Evolutionary conservation across 1,284 basidiomycete species (phyloP), one percentile per base, ranked within the genome.

Genomic region (Puccinia horiana): DNA sequence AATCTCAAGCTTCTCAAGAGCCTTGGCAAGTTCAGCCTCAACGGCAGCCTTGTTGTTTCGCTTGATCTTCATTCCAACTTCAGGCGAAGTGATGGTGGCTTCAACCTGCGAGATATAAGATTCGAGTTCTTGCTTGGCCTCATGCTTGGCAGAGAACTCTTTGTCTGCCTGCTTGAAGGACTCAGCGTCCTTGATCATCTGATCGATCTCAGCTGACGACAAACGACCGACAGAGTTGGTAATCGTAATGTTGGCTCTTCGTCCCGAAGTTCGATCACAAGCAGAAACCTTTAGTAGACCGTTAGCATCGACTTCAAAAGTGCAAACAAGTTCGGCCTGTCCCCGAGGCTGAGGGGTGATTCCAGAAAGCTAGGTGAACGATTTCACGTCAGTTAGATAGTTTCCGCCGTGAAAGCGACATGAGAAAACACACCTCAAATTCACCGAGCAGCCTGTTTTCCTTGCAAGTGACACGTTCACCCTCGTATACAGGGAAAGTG

Each of bases 151-250:
- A 85, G 94, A 93, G 91, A 95, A 96, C 88, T 97, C 95, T 90
- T 94, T 95, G 92, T 98, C 96, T 81, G 94, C 94, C 87, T 92
- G 91, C 90, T 95, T 95, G 92, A 92, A 97, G 88, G 94, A 92
- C 88, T 97, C 95, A 83, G 95, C 95, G 87, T 97, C 94, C 90
- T 95, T 94, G 90, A 97, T 95, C 96, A 98, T 98, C 89, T 96
- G 93, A 86, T 95, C 94, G 85, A 97, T 98, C 91, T 98, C 95
- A 84, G 92, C 93, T 73, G 92, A 91, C 65, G 95, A 96, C 85
- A 98, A 91, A 89, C 95, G 94, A 85, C 95, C 95, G 87, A 96
- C 95, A 83, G 95, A 96, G 91, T 95, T 95, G 88, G 93, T 94
- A 88, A 95, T 94, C 75, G 88, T 87, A 89, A 97, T 97, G 86